Evolutionary conservation across 768 basidiomycete genomes (phyloP).

Genomic region (Calvatia gigantea): DNA sequence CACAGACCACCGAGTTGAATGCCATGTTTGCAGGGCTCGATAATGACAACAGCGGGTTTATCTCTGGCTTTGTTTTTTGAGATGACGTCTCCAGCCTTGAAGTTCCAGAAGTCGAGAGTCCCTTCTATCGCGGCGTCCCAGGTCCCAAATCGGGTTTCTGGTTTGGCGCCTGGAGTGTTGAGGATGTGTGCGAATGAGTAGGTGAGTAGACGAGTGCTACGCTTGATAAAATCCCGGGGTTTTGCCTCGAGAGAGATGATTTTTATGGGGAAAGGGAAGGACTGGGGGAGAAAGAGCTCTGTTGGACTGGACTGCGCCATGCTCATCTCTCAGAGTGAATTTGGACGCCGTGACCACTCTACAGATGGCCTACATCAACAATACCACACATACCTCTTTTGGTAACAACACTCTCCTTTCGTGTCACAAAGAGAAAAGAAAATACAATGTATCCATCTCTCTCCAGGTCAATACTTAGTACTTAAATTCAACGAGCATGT

Average conservation of each 20-base stretch:
- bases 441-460: background rate
- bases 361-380: background rate
- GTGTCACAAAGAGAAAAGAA: background rate
- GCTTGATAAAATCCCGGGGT: slow-evolving; percentile 43
- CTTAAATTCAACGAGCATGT: too few relatives aligned
- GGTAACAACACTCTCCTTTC: background rate
- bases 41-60: slow-evolving; percentile 58
- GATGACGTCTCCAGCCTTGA: slow-evolving; percentile 63
- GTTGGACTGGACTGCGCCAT: slow-evolving; percentile 49
- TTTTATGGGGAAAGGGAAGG: slow-evolving; percentile 86
- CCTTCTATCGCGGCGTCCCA: slow-evolving; percentile 93
- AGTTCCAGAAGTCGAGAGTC: slow-evolving; percentile 64
- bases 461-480: background rate
- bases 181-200: slow-evolving; percentile 73
- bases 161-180: slow-evolving; percentile 37
- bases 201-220: slow-evolving; percentile 78
- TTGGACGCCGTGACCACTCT: background rate
- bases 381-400: slow-evolving; percentile 9
- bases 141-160: slow-evolving; percentile 77
- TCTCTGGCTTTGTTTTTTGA: slow-evolving; percentile 55
- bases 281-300: slow-evolving; percentile 67
- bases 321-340: slow-evolving; percentile 3
- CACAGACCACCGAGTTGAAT: slow-evolving; percentile 92
- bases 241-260: slow-evolving; percentile 64
- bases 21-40: slow-evolving; percentile 95